Evolutionary conservation across 441 rosid species (phyloP), one percentile per base, ranked within the genome.

Genomic region (Geranium incanum): DNA sequence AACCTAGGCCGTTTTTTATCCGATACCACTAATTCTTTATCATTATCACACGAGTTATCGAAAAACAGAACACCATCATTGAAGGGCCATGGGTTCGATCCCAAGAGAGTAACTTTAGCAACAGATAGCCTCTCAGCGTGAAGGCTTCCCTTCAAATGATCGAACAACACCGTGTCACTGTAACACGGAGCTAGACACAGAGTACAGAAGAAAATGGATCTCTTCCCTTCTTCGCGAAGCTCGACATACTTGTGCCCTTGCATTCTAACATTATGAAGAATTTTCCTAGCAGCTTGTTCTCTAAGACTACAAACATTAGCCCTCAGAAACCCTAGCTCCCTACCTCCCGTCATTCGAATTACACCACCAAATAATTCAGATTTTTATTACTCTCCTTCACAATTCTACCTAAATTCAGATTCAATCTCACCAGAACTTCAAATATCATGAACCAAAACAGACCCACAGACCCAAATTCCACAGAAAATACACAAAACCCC

Each of bases 71-170:
- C 82, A 36, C 98, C 97, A 66, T 93, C 97, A 68, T 81, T 87
- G 48, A 93, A 91, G 55, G 98, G 98, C 97, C 98, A 91, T 0
- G 98, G 97, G 63, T 89, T 93, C 0, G 81, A 80, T 66, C 84
- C 83, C 67, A 91, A 74, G 12, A 91, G 89, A 11, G 97, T 95
- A 70, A 82, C 69, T 83, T 79, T 89, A 37, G 97, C 96, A 45
- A 88, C 86, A 38, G 84, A 79, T 43, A 90, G 78, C 79, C 96
- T 92, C 87, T 84, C 84, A 6, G 65, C 72, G 74, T 92, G 97
- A 78, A 88, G 93, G 66, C 76, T 88, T 3, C 99, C 99, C 63
- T 79, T 87, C 80, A 95, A 81, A 80, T 95, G 97, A 73, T 83
- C 92, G 75, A 79, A 80, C 89, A 95, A 78, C 70, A 88, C 85